These are phyloP conservation scores for Zygosaccharomyces bailii DNA, from an alignment of 805 yeast genomes.

Conservation along the genomic window DNA sequence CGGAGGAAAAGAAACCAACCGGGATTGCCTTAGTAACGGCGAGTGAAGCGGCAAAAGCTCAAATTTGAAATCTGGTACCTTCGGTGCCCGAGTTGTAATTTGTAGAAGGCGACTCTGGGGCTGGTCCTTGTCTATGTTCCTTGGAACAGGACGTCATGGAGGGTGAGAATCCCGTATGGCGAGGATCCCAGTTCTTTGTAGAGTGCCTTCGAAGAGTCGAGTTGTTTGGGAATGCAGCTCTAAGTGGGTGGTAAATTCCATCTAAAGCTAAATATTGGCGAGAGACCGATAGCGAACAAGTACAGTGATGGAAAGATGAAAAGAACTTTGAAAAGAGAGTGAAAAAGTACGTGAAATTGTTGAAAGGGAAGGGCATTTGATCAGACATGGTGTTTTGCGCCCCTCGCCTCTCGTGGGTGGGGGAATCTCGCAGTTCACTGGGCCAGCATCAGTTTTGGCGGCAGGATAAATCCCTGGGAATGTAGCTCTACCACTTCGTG, in stretches of 20 bases:
- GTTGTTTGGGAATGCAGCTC: conserved; percentile 42
- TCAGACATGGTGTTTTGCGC: conserved; percentile 38
- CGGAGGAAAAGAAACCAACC: conserved; percentile 47
- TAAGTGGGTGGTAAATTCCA: conserved; percentile 38
- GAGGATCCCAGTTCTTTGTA: conserved; percentile 33
- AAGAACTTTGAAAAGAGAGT: conserved; percentile 45
- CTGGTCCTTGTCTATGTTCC: conserved; percentile 38
- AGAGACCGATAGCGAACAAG: conserved; percentile 48
- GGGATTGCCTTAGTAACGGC: conserved; percentile 46
- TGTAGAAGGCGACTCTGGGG: conserved; percentile 37
- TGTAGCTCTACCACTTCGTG: conserved; percentile 31
- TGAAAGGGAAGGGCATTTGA: conserved; percentile 44
- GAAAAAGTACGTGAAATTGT: conserved; percentile 45
- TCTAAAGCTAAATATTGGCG: conserved; percentile 46
- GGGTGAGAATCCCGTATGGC: conserved; percentile 44
- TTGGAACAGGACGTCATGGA: conserved; percentile 42
- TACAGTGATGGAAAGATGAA: conserved; percentile 47
- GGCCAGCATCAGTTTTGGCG: conserved; percentile 40
- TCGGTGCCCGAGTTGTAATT: conserved; percentile 41
- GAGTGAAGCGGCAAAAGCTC: conserved; percentile 42
- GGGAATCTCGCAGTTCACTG: conserved; percentile 33
- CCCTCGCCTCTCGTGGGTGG: conserved; percentile 32
- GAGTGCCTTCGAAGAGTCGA: conserved; percentile 31
- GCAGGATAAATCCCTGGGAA: conserved; percentile 37
- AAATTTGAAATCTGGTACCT: conserved; percentile 42